These are phyloP conservation scores for Colletotrichum neosansevieriae DNA, from an alignment of 2,329 filamentous ascomycete genomes.

Conservation along the genomic window DNA sequence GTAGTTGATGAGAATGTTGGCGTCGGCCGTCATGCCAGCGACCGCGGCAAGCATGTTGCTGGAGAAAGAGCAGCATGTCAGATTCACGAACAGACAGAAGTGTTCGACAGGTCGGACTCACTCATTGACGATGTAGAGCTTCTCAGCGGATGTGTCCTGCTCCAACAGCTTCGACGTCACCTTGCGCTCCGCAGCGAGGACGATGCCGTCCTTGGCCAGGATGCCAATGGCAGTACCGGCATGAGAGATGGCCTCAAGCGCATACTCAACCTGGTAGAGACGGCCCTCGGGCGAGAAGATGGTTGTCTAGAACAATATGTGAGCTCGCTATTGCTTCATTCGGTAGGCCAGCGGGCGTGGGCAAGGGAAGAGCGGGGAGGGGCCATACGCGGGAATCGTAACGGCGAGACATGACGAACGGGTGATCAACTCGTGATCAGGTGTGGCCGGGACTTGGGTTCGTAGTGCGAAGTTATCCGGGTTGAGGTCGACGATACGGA, in stretches of 20 bases:
- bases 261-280: slow-evolving; percentile 99
- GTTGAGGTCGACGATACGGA: slow-evolving; percentile 24
- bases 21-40: slow-evolving; percentile 98
- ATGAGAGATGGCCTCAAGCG: slow-evolving; percentile 97
- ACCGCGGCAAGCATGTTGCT: slow-evolving; percentile 99
- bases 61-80: slow-evolving; percentile 19
- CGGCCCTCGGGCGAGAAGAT: slow-evolving; percentile 99
- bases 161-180: slow-evolving; percentile 99
- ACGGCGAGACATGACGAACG: slow-evolving; percentile 85
- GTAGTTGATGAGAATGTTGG: slow-evolving; percentile 99
- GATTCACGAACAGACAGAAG: no score
- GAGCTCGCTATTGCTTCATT: slow-evolving; percentile 39
- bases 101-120: slow-evolving; percentile 59
- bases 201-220: slow-evolving; percentile 97
- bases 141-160: slow-evolving; percentile 99
- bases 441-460: slow-evolving; percentile 3
- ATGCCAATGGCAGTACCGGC: slow-evolving; percentile 97
- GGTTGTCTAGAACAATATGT: slow-evolving; percentile 77
- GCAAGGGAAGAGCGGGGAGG: slow-evolving; percentile 43
- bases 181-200: slow-evolving; percentile 97
- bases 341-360: slow-evolving; percentile 25
- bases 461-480: not conserved
- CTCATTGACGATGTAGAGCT: slow-evolving; percentile 99
- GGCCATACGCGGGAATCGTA: slow-evolving; percentile 91
- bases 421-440: not conserved